Percentiles rank a stretch among this genome's conserved stretches.
Conservation (phyloP, 73 alveolate species). For the Effrenium voratum region DNA sequence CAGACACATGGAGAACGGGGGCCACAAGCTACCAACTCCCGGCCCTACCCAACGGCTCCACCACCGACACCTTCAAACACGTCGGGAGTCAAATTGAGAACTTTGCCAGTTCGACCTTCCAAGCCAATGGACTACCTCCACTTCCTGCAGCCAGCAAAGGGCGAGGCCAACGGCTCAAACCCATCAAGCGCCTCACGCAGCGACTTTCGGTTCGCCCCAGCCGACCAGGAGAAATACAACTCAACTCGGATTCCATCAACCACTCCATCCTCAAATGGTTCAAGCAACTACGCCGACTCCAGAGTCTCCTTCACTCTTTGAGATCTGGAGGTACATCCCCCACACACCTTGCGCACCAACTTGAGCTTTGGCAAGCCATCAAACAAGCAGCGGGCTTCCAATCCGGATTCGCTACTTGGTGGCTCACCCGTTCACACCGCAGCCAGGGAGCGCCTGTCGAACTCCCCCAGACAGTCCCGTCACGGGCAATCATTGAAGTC, state of each 20-base stretch:
- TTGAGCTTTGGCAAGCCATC: background rate
- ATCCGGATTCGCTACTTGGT: background rate
- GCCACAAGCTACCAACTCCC: background rate
- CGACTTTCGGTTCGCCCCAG: background rate
- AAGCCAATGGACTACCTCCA: background rate
- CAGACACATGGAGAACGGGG: background rate
- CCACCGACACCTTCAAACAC: no score
- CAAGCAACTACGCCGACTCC: background rate
- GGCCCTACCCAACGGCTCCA: background rate
- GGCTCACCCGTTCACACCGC: background rate
- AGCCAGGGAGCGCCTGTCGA: background rate
- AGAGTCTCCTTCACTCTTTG: background rate
- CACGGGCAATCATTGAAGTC: no score
- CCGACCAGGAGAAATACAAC: background rate
- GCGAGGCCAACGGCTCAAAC: background rate
- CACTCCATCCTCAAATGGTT: background rate
- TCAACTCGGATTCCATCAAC: background rate
- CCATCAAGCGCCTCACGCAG: background rate
- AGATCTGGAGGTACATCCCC: background rate
- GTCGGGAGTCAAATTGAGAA: background rate
- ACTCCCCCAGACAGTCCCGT: background rate
- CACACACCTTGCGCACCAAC: background rate
- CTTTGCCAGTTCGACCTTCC: background rate
- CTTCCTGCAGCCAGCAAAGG: background rate
- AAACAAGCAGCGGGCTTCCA: background rate